Conservation (phyloP, 805 yeast species). For the Peterozyma toletana region DNA sequence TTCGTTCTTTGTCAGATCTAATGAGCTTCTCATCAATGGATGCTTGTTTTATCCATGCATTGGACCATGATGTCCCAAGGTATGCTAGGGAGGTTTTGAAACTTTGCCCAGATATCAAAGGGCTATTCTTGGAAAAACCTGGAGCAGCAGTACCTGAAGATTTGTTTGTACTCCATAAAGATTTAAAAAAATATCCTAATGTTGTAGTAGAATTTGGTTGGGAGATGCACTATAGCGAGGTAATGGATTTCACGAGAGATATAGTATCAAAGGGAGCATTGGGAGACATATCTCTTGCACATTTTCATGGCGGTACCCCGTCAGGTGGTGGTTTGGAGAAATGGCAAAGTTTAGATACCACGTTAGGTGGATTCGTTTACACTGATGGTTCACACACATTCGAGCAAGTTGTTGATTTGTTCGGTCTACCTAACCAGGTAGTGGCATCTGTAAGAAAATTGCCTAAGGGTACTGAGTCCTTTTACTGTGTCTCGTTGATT, state of each 20-base stretch:
- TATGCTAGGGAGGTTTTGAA: too few species aligned
- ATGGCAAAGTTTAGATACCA: conserved; percentile 6
- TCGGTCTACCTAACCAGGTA: conserved; percentile 3
- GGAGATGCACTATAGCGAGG: conserved; percentile 7
- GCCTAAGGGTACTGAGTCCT: conserved; percentile 1
- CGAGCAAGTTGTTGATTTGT: conserved; percentile 5
- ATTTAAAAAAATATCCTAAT: conserved; percentile 2
- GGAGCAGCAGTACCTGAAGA: too few species aligned
- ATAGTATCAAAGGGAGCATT: neutral
- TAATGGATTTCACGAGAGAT: conserved; percentile 2
- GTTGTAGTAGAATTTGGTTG: conserved; percentile 6
- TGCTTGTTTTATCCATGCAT: too few species aligned
- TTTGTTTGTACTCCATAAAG: too few species aligned
- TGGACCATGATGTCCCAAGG: too few species aligned
- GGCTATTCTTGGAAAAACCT: too few species aligned
- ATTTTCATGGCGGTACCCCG: conserved; percentile 8
- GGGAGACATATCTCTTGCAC: conserved; percentile 5
- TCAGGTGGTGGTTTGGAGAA: conserved; percentile 6
- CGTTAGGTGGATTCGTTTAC: conserved; percentile 5
- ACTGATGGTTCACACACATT: conserved; percentile 7
- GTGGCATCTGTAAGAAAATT: conserved; percentile 6
- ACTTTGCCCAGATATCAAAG: too few species aligned
- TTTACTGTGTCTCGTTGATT: conserved; percentile 1
- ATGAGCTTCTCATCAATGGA: too few species aligned
- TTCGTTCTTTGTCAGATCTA: too few species aligned